Evolutionary conservation across 2,329 filamentous ascomycete genomes (phyloP).

Genomic region (Scopulariopsis brevicaulis): DNA sequence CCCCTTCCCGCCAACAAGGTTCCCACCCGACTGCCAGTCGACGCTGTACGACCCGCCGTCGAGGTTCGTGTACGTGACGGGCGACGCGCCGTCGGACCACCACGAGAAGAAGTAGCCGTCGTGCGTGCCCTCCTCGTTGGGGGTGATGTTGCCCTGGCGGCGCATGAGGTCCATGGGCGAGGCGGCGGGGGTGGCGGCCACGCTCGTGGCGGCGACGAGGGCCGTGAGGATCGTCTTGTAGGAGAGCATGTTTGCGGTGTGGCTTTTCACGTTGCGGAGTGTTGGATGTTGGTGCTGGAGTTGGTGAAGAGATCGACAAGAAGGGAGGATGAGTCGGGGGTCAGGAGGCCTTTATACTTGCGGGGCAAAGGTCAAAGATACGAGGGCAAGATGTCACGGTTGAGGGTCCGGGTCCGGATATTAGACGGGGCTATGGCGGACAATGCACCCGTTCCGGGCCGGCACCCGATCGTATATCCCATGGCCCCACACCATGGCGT

Average conservation of each 20-base stretch:
- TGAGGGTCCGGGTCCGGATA: background rate
- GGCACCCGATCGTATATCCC: background rate
- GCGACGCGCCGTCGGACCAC: constrained; percentile 32
- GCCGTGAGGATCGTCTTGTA: constrained; percentile 2
- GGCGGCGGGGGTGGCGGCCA: background rate
- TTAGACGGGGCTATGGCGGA: background rate
- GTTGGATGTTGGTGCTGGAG: background rate
- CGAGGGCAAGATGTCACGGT: background rate
- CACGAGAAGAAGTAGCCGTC: constrained; percentile 36
- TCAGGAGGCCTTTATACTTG: background rate
- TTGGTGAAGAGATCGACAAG: background rate
- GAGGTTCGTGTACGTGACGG: constrained; percentile 32
- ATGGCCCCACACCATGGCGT: background rate
- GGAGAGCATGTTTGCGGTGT: background rate
- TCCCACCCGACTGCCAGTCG: constrained; percentile 32
- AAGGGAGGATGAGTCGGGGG: background rate
- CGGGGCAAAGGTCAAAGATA: background rate
- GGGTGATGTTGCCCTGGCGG: constrained; percentile 11
- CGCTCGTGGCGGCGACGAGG: constrained; percentile 1
- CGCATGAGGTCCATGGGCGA: constrained; percentile 1
- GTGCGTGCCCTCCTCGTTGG: constrained; percentile 21
- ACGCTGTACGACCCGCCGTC: constrained; percentile 29
- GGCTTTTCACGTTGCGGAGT: background rate
- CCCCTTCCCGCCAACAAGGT: constrained; percentile 47
- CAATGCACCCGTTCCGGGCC: background rate